Evolutionary conservation across 495 filamentous ascomycete genomes (phyloP).

Genomic region (Annulohypoxylon stygium): DNA sequence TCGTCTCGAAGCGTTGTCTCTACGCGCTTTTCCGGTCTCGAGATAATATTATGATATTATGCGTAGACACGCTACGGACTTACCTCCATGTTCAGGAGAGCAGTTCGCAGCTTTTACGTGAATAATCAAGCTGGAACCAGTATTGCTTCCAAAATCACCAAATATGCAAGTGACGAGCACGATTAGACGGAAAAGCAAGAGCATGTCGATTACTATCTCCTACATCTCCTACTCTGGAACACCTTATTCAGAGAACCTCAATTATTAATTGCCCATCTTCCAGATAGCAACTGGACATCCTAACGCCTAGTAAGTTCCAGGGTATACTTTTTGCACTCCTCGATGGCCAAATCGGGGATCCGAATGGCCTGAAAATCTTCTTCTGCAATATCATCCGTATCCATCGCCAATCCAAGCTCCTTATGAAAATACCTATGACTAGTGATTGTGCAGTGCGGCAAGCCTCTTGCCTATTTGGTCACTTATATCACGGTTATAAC

Average conservation of each 20-base stretch:
- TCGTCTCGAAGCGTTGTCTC: conserved; percentile 12
- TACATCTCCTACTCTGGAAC: neutral
- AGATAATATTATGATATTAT: conserved; percentile 21
- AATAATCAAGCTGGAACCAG: neutral
- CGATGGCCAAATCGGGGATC: neutral
- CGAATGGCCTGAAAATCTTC: neutral
- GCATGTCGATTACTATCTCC: neutral
- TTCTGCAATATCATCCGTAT: neutral
- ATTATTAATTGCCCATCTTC: neutral
- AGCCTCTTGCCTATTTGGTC: neutral
- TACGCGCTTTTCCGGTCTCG: conserved; percentile 24
- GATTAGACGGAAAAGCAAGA: neutral
- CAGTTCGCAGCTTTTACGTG: neutral
- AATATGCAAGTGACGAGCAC: neutral
- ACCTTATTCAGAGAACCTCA: neutral
- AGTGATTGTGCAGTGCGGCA: neutral
- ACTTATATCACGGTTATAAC: neutral
- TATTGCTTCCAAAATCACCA: neutral
- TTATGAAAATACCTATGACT: neutral
- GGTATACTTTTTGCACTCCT: conserved; percentile 14
- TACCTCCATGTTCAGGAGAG: neutral
- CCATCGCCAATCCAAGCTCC: neutral
- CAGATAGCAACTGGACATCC: neutral
- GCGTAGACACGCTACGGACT: neutral
- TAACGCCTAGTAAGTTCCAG: conserved; percentile 10